Base-by-base conservation (phyloP, 2,329 filamentous ascomycete genomes). In the Cercospora citrullina region DNA sequence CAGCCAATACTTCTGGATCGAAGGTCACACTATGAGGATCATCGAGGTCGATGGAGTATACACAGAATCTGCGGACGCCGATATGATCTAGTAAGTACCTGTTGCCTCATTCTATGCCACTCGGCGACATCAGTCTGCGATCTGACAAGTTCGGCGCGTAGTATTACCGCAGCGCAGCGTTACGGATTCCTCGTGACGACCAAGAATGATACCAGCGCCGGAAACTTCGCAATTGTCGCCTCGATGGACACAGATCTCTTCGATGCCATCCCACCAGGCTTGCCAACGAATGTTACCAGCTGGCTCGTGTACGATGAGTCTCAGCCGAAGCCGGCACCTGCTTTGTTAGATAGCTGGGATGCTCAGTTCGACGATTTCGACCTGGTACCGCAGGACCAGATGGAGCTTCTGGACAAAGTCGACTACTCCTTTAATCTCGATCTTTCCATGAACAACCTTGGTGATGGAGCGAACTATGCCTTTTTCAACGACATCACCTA, bases 401-500 rank as follows among this genome's bases (percentile, higher is more conserved):
- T 87, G 78, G 80, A 84, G 8, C 81, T 90, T 2, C 84, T 89
- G 5, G 83, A 85, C 1, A 81, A 87, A 7, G 89, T 91, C 0
- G 87, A 90, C 77, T 84, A 87, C 70, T 82, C 82, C 2, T 83
- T 95, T 42, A 85, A 85, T 53, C 83, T 95, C 7, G 79, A 84
- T 39, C 67, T 85, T 71, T 81, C 80, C 68, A 91, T 91, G 87
- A 84, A 88, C 73, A 89, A 90, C 69, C 84, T 93, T 10, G 84
- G 83, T 23, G 85, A 93, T 67, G 91, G 91, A 1, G 86, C 86
- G 1, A 84, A 83, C 78, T 92, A 92, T 67, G 83, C 83, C 21
- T 84, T 83, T 75, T 84, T 84, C 79, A 94, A 94, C 82, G 62
- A 91, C 78, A 87, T 92, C 70, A 92, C 91, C 31, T 96, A 94